Evolutionary conservation across 768 basidiomycete species (phyloP).

Genomic region (Suillus subalutaceus): DNA sequence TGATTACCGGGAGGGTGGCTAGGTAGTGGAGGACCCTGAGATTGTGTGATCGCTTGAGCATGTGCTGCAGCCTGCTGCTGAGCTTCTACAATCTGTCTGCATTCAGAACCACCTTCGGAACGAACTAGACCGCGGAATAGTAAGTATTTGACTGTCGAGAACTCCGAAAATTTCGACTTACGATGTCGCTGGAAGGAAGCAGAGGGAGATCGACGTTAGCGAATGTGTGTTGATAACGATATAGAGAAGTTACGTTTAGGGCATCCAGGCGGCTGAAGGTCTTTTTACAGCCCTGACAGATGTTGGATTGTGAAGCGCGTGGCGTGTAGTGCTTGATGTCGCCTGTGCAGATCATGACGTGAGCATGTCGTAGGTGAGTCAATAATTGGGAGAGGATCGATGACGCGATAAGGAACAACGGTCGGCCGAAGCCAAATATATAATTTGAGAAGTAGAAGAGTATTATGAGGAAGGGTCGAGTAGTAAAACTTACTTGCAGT

Average conservation of each 20-base stretch:
- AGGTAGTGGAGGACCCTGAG: slow-evolving; percentile 13
- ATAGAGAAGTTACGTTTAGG: slow-evolving; percentile 73
- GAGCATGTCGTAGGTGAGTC: slow-evolving; percentile 8
- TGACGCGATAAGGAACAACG: neutral
- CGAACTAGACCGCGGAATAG: slow-evolving; percentile 55
- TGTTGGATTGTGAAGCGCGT: slow-evolving; percentile 81
- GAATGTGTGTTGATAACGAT: slow-evolving; percentile 11
- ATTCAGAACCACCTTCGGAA: slow-evolving; percentile 84
- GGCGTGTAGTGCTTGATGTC: slow-evolving; percentile 89
- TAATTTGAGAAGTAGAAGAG: neutral
- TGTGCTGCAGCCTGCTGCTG: slow-evolving; percentile 37
- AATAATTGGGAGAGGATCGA: neutral
- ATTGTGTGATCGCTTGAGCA: slow-evolving; percentile 27
- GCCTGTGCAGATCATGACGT: slow-evolving; percentile 43
- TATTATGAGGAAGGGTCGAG: neutral
- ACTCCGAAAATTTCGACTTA: slow-evolving; percentile 43
- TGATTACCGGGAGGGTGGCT: slow-evolving; percentile 20
- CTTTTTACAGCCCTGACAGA: slow-evolving; percentile 92
- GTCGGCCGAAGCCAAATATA: slow-evolving; percentile 1
- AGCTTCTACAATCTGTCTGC: slow-evolving; percentile 49
- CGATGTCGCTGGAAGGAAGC: slow-evolving; percentile 65
- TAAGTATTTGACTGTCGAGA: slow-evolving; percentile 30
- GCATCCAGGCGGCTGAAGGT: slow-evolving; percentile 94
- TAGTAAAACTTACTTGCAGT: slow-evolving; percentile 79
- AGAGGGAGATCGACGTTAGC: slow-evolving; percentile 26